phyloP scores from a whole-genome alignment of 208 protist genomes.

The Crithidia brevicula region DNA sequence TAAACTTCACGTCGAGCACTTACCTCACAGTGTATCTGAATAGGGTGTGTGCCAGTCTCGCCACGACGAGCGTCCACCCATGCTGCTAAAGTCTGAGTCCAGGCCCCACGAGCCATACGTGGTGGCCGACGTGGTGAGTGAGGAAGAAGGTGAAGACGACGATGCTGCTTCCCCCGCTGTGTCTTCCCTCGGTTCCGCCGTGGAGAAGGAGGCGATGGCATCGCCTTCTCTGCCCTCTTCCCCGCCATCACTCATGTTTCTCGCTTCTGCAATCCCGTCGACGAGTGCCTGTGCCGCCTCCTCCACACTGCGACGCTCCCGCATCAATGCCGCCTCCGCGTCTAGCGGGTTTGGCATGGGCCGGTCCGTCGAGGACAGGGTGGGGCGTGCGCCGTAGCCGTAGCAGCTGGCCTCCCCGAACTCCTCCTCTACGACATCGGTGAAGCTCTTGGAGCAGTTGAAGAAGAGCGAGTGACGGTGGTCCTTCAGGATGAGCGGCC shows the following conservation, averaged over 20 bases:
- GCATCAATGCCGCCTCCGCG: conserved; percentile 5
- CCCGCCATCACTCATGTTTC: too few relatives aligned
- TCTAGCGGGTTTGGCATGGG: conserved; percentile 23
- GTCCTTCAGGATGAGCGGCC: conserved; percentile 39
- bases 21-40: conserved; percentile 1
- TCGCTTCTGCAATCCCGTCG: not conserved
- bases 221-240: too few relatives aligned
- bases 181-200: conserved; percentile 1
- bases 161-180: not conserved
- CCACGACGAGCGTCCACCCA: conserved; percentile 10
- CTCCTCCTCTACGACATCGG: conserved; percentile 42
- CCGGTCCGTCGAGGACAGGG: not conserved
- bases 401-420: conserved; percentile 47
- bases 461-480: conserved; percentile 43
- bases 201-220: conserved; percentile 11
- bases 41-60: conserved; percentile 6
- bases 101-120: conserved; percentile 13
- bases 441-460: conserved; percentile 45
- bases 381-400: conserved; percentile 28
- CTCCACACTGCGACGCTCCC: conserved; percentile 1
- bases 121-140: conserved; percentile 3
- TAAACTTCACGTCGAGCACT: not conserved
- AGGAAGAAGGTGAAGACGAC: not conserved
- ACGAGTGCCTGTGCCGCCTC: conserved; percentile 2
- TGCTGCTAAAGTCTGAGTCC: conserved; percentile 22